phyloP scores from a whole-genome alignment of 2,329 filamentous ascomycete genomes.

The Paraconiothyrium sp. region DNA sequence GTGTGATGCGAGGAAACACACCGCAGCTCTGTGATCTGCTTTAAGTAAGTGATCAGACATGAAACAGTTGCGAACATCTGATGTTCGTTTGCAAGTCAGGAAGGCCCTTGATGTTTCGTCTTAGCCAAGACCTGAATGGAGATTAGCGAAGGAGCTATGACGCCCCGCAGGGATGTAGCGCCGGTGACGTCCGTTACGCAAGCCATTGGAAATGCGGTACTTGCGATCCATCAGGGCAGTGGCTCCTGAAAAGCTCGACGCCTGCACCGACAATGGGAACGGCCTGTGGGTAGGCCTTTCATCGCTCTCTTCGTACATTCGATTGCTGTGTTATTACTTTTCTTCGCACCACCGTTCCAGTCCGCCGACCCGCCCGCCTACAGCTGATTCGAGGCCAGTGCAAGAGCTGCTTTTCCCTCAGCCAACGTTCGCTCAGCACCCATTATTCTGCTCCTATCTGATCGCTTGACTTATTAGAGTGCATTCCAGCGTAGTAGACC shows the following conservation, averaged over 20 bases:
- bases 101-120: not conserved
- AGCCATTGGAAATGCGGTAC: not conserved
- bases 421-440: not conserved
- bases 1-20: not conserved
- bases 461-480: too few relatives aligned
- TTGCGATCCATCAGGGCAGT: not conserved
- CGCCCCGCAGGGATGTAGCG: not conserved
- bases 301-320: not conserved
- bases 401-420: not conserved
- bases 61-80: not conserved
- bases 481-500: not conserved
- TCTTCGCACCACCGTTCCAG: not conserved
- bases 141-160: slow-evolving; percentile 7
- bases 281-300: too few relatives aligned
- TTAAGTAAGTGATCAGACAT: not conserved
- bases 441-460: not conserved
- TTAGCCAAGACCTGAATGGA: not conserved
- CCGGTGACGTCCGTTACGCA: slow-evolving; percentile 7
- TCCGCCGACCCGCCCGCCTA: not conserved
- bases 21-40: not conserved
- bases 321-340: not conserved
- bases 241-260: not conserved
- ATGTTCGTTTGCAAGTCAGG: not conserved
- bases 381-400: not conserved
- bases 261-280: slow-evolving; percentile 4